Evolutionary conservation across 2,329 filamentous ascomycete genomes (phyloP), one percentile per base, ranked within the genome.

Genomic region (Exophiala sideris): DNA sequence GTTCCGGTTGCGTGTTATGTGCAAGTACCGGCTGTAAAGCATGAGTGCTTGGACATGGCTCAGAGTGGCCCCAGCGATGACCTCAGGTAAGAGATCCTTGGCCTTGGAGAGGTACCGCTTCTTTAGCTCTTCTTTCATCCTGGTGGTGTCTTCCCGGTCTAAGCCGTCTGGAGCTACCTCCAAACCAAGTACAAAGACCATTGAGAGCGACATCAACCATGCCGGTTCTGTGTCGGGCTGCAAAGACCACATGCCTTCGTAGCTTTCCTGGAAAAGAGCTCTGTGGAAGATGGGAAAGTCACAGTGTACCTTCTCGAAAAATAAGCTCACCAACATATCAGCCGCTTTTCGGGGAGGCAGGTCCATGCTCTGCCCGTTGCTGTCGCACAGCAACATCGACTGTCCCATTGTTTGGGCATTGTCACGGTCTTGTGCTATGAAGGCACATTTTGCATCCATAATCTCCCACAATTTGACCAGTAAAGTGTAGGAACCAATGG

Each of bases 251-350:
- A 21, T 14, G 20, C 36, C 34, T 16, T 38, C 45, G 18, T 20
- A 48, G 8, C 18, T 18, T 38, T 48, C 45, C 20, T 48, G 32
- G 20, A 48, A 48, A n/a, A 21, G 16, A 7, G 45, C 45, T 38
- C 45, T n/a, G 16, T 36, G 34, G 24, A 48, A 48, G 34, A 48
- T 29, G 16, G 45, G 45, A 21, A 48, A 48, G 12, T 48, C 45
- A 9, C 32, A 10, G 18, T 48, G 45, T n/a, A 48, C 38, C 14
- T 48, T 39, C 14, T 32, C 24, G 10, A 48, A 48, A 12, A 38
- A 48, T 10, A 24, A 10, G 3, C 24, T 18, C 11, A 18, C 20
- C 12, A 36, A 24, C 11, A 16, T 18, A 21, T 36, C 33, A 21
- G 24, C 32, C 21, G 21, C 29, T 8, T 34, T 34, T 39, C 38